These are phyloP conservation scores for Gymnopilus dilepis DNA, from an alignment of 768 basidiomycete species.

Conservation along the genomic window DNA sequence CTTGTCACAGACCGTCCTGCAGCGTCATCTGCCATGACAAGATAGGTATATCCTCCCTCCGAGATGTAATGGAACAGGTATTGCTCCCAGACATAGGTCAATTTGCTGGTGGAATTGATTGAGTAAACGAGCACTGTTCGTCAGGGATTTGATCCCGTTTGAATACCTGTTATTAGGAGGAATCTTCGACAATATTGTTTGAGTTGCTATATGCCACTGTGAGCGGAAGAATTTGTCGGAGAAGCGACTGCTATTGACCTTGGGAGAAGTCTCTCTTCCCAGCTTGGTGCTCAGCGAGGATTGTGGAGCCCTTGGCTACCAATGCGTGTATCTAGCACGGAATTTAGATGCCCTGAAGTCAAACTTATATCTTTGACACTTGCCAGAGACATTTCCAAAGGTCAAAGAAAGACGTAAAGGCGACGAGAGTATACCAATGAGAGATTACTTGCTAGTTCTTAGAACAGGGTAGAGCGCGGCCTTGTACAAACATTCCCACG, in stretches of 20 bases:
- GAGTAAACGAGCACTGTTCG: slow-evolving; percentile 3
- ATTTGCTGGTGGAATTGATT: slow-evolving; percentile 54
- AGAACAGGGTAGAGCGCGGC: no score
- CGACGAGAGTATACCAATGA: slow-evolving; percentile 10
- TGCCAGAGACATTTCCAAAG: slow-evolving; percentile 15
- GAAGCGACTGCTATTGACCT: slow-evolving; percentile 50
- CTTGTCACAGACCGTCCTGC: slow-evolving; percentile 72
- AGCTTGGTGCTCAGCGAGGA: slow-evolving; percentile 87
- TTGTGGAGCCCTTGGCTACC: slow-evolving; percentile 75
- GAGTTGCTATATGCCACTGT: slow-evolving; percentile 58
- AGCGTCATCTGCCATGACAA: slow-evolving; percentile 95
- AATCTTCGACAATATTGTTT: slow-evolving; percentile 93
- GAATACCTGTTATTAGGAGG: slow-evolving; percentile 81
- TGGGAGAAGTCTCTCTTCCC: slow-evolving; percentile 88
- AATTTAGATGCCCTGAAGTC: background rate
- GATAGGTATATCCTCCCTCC: slow-evolving; percentile 83
- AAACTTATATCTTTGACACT: background rate
- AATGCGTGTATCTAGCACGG: slow-evolving; percentile 75
- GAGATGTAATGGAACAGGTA: slow-evolving; percentile 95
- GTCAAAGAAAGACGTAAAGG: background rate
- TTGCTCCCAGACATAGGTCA: slow-evolving; percentile 91
- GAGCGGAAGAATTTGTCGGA: background rate
- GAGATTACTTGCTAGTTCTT: no score
- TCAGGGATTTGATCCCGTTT: slow-evolving; percentile 18
- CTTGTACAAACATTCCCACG: no score